phyloP scores from a whole-genome alignment of 2,329 filamentous ascomycete genomes.

The Fusarium redolens region DNA sequence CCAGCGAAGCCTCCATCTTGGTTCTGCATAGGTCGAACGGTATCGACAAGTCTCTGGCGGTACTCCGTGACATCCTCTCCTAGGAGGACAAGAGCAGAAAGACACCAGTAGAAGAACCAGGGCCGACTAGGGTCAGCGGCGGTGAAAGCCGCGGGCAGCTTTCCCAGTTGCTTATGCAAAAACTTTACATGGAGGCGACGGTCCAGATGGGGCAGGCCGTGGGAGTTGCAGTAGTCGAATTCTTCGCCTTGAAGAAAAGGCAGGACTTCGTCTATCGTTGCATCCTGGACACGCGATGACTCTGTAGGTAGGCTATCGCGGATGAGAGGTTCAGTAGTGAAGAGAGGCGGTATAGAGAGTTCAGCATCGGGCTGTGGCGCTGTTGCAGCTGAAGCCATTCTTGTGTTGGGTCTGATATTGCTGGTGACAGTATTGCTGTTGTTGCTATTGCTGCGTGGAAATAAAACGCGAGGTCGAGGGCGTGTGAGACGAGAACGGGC shows the following conservation, averaged over 20 bases:
- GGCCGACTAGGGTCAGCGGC: constrained; percentile 87
- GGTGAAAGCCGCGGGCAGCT: constrained; percentile 76
- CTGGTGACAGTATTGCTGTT: constrained; percentile 8
- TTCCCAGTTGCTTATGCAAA: constrained; percentile 66
- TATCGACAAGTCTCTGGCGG: constrained; percentile 76
- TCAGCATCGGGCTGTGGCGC: constrained; percentile 18
- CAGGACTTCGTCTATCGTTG: constrained; percentile 75
- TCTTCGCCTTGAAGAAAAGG: constrained; percentile 71
- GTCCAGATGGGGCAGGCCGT: constrained; percentile 81
- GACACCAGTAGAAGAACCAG: constrained; percentile 95
- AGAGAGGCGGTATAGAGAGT: constrained; percentile 63
- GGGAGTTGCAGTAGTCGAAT: constrained; percentile 69
- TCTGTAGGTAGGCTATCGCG: constrained; percentile 74
- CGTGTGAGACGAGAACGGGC: constrained; percentile 43
- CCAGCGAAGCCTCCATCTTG: constrained; percentile 87
- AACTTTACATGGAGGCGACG: constrained; percentile 72
- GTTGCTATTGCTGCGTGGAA: constrained; percentile 40
- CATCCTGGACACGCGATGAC: constrained; percentile 75
- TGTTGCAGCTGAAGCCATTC: constrained; percentile 27
- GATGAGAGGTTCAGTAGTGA: constrained; percentile 69
- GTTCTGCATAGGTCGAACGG: constrained; percentile 86
- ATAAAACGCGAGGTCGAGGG: constrained; percentile 49
- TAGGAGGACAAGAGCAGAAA: constrained; percentile 79
- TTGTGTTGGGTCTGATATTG: constrained; percentile 21
- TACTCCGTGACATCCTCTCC: constrained; percentile 79